These are phyloP conservation scores for Metschnikowia continentalis DNA, from an alignment of 805 yeast species.

Conservation along the genomic window DNA sequence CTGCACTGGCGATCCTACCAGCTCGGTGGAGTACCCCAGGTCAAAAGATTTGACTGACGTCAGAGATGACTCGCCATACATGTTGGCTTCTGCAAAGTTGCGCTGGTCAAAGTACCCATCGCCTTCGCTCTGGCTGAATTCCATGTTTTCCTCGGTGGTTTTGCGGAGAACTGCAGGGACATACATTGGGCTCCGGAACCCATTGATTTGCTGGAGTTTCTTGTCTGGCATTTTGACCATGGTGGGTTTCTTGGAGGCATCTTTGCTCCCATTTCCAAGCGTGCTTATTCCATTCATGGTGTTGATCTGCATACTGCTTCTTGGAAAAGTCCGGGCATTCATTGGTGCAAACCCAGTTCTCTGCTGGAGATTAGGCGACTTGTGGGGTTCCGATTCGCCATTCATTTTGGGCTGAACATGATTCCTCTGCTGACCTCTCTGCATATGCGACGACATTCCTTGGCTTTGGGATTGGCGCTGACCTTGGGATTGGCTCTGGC, in stretches of 20 bases:
- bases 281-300: neutral
- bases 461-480: neutral
- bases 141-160: constrained; percentile 26
- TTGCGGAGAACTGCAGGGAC: constrained; percentile 78
- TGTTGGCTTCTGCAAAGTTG: neutral
- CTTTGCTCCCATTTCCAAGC: neutral
- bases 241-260: neutral
- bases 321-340: neutral
- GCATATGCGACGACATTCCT: neutral
- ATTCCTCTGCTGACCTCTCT: neutral
- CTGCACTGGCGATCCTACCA: constrained; percentile 14
- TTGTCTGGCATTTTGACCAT: constrained; percentile 10
- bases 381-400: neutral
- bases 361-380: neutral
- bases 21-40: constrained; percentile 28
- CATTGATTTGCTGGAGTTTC: constrained; percentile 64
- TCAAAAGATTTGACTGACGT: constrained; percentile 31
- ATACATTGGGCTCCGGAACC: constrained; percentile 82
- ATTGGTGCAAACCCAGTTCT: neutral
- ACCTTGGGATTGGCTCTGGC: neutral
- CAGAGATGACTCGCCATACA: constrained; percentile 12
- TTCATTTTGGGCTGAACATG: neutral
- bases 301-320: neutral
- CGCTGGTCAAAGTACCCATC: neutral
- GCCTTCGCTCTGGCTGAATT: constrained; percentile 6